Percentiles rank a stretch among this genome's conserved stretches.
phyloP scores from a whole-genome alignment of 306 rosid genomes.

The Ormosia emarginata region DNA sequence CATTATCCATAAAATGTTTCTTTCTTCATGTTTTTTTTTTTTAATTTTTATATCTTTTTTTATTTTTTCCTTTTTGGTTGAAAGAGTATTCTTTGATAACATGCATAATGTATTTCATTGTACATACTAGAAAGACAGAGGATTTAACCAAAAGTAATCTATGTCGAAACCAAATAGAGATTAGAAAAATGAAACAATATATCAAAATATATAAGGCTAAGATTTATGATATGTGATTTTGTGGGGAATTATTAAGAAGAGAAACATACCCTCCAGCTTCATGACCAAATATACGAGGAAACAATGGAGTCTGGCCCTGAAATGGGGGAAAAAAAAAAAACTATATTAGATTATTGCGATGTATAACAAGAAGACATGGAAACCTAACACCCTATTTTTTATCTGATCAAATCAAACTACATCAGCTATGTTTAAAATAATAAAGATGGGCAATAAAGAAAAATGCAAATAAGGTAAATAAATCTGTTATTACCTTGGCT shows the following conservation, averaged over 20 bases:
- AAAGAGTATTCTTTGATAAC: not conserved
- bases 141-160: not conserved
- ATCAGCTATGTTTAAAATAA: not conserved
- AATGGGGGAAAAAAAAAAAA: not conserved
- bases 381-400: not conserved
- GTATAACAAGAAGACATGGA: not conserved
- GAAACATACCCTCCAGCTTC: slow-evolving; percentile 86
- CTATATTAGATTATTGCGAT: not conserved
- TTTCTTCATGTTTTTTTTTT: not conserved
- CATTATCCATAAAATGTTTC: not conserved
- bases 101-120: not conserved
- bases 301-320: slow-evolving; percentile 82
- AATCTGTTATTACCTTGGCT: slow-evolving; percentile 29
- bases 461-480: not conserved
- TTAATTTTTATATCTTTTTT: too few relatives aligned
- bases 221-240: not conserved
- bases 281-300: slow-evolving; percentile 94
- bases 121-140: not conserved
- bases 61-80: too few relatives aligned
- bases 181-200: not conserved
- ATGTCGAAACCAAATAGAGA: not conserved
- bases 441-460: not conserved
- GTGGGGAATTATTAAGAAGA: not conserved
- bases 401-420: not conserved
- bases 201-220: not conserved